These are phyloP conservation scores for Pyricularia sp. DNA, from an alignment of 2,329 filamentous ascomycete species.

Conservation along the genomic window DNA sequence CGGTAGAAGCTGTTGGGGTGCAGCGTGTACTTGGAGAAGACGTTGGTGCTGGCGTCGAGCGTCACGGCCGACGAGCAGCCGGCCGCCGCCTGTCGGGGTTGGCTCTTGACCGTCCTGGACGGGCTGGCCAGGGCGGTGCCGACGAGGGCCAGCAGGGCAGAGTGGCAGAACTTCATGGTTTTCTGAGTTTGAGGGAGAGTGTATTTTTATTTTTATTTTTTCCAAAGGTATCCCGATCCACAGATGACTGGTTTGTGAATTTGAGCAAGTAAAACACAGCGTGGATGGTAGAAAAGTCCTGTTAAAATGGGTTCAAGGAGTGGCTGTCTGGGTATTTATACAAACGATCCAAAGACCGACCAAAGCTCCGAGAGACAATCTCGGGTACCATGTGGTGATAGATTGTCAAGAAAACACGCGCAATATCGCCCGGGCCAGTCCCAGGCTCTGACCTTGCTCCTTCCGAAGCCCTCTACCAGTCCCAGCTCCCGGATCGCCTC, in stretches of 20 bases:
- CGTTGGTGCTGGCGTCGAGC: conserved; percentile 27
- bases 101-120: conserved; percentile 16
- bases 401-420: neutral
- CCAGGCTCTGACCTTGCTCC: neutral
- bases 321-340: neutral
- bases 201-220: too few species aligned
- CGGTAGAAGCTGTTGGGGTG: conserved; percentile 29
- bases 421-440: neutral
- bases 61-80: conserved; percentile 25
- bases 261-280: neutral
- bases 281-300: neutral
- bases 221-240: neutral
- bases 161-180: conserved; percentile 25
- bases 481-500: neutral
- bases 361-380: neutral
- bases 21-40: conserved; percentile 27
- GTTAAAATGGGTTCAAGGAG: neutral
- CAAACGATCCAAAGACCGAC: neutral
- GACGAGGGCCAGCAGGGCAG: conserved; percentile 24
- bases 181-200: neutral
- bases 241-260: neutral
- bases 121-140: conserved; percentile 24
- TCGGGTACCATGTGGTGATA: neutral
- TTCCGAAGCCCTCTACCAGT: neutral
- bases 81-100: conserved; percentile 18